Conservation (phyloP, 2,329 filamentous ascomycete genomes). For the Pseudogymnoascus sp. region DNA sequence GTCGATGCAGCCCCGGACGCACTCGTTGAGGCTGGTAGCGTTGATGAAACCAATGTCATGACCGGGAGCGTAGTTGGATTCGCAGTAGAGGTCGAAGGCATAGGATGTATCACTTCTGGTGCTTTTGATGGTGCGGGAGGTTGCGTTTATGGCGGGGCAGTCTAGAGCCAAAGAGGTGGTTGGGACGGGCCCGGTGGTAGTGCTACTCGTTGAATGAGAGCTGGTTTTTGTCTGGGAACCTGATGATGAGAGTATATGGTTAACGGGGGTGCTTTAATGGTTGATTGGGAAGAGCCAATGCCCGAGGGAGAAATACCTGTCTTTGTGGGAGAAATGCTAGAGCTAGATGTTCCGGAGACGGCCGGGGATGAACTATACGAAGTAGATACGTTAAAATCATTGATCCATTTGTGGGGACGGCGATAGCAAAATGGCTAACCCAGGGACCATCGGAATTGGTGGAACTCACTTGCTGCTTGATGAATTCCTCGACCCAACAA, state of each 20-base stretch:
- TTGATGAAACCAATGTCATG: not conserved
- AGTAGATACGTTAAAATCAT: not conserved
- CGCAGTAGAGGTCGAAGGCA: not conserved
- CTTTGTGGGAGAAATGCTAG: not conserved
- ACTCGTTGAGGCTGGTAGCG: not conserved
- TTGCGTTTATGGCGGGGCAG: not conserved
- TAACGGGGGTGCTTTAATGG: not conserved
- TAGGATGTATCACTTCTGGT: not conserved
- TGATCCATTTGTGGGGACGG: not conserved
- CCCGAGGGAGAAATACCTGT: not conserved
- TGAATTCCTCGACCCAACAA: not conserved
- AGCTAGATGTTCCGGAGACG: not conserved
- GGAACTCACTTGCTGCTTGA: not conserved
- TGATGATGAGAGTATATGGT: not conserved
- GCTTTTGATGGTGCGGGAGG: not conserved
- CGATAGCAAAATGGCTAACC: not conserved
- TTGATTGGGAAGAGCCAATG: not conserved
- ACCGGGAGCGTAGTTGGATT: not conserved
- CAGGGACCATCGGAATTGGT: not conserved
- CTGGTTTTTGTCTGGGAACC: not conserved
- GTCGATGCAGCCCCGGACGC: not conserved
- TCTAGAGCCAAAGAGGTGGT: not conserved
- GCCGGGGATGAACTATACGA: not conserved
- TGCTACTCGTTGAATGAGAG: not conserved
- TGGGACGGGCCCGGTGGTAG: not conserved